phyloP scores from a whole-genome alignment of 2,329 filamentous ascomycete genomes.

The Tolypocladium endophyticum region DNA sequence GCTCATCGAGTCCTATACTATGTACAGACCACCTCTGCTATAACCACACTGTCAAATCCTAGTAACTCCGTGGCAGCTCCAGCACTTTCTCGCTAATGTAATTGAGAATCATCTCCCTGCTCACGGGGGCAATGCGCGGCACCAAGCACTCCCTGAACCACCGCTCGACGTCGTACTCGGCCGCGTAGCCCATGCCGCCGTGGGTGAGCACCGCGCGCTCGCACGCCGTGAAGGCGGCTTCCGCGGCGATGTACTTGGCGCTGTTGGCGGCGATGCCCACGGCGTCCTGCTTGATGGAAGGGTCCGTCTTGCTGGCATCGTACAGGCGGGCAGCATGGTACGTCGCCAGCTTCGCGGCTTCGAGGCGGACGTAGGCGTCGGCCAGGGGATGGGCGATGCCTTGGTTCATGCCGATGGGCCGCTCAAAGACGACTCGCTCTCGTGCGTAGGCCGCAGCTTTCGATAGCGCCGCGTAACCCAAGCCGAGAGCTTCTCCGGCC shows the following conservation, averaged over 20 bases:
- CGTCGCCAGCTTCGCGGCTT: slow-evolving; percentile 53
- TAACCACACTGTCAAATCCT: neutral
- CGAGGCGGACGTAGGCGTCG: slow-evolving; percentile 53
- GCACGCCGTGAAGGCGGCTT: slow-evolving; percentile 52
- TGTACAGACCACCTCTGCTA: too few species aligned
- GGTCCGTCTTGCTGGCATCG: slow-evolving; percentile 40
- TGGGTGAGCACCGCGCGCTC: slow-evolving; percentile 49
- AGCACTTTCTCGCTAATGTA: slow-evolving; percentile 60
- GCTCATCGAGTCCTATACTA: neutral
- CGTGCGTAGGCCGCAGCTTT: slow-evolving; percentile 55
- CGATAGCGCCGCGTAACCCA: slow-evolving; percentile 62
- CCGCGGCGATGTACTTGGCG: slow-evolving; percentile 60
- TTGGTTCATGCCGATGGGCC: slow-evolving; percentile 57
- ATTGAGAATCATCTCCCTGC: slow-evolving; percentile 66
- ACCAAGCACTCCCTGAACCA: slow-evolving; percentile 56
- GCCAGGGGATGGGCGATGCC: slow-evolving; percentile 56
- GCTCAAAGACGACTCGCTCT: slow-evolving; percentile 55
- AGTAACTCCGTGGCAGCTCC: slow-evolving; percentile 59
- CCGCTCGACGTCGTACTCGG: slow-evolving; percentile 55
- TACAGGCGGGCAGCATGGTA: slow-evolving; percentile 57
- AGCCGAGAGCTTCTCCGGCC: slow-evolving; percentile 67
- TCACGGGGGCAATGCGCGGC: slow-evolving; percentile 53
- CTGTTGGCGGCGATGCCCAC: slow-evolving; percentile 58
- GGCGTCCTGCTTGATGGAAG: slow-evolving; percentile 39
- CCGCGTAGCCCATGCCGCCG: slow-evolving; percentile 56